Evolutionary conservation across 179 eudicot species (phyloP), one percentile per base, ranked within the genome.

Genomic region (Drosera spatulata): DNA sequence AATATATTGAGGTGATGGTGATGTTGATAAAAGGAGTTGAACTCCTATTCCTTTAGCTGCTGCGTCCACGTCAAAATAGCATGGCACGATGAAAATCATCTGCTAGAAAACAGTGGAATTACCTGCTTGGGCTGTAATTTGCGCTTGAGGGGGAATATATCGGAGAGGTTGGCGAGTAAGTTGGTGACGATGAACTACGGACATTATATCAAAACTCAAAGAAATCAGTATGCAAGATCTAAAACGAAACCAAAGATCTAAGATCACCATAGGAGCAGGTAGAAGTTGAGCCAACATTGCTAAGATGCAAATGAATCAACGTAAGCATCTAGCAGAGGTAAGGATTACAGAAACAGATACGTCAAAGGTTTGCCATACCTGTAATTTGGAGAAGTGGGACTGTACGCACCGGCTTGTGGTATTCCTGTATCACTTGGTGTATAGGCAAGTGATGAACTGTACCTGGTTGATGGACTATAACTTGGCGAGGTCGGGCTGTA

Each of bases 301-400:
- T 22, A 22, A 22, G 33, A 22, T 22, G 33, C 33, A 22, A 22
- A 22, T 22, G 33, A 22, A 22, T 43, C 8, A 7, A 43, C 8
- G 45, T 2, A 43, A 43, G 45, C 45, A 43, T 43, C 8, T 4
- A 43, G 45, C 45, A 43, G 8, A 43, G 6, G 33, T 22, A 22
- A 22, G 1, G 45, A 43, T 43, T 7, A 7, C 0, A 43, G 45
- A 43, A 43, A 43, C 45, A 4, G 8, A 43, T 22, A 22, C 33
- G 33, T 22, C 33, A 43, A 4, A 43, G 45, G 8, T 4, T 7
- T 7, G 8, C 45, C 1, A 7, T 77, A 78, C 88, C 85, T 80
- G 82, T 83, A 83, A 53, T 69, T 80, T 11, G 85, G 85, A 7
- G 88, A 83, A 9, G 88, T 64, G 10, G 88, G 84, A 61, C 85